Percentiles rank a stretch among this genome's conserved stretches.
These are phyloP conservation scores for Mortierella antarctica DNA, from an alignment of 192 early-diverging fungal genomes.

Conservation along the genomic window DNA sequence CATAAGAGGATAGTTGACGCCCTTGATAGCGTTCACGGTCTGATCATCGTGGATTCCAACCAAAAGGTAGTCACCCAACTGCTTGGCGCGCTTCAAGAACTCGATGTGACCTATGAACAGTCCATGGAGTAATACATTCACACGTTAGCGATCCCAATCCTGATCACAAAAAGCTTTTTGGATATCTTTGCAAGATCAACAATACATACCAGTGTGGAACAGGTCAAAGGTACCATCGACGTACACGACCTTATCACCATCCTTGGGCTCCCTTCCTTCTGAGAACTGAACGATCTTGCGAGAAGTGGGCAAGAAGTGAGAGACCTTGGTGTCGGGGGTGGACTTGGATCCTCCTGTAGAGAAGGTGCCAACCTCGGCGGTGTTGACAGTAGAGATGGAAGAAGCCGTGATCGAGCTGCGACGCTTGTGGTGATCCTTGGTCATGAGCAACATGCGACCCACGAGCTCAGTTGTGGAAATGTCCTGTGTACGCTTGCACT, in stretches of 20 bases:
- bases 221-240: conserved; percentile 97
- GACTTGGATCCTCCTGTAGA: conserved; percentile 59
- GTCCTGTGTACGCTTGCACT: conserved; percentile 96
- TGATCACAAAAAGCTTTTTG: too few species aligned
- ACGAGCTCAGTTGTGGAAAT: conserved; percentile 98
- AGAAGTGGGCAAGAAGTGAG: conserved; percentile 90
- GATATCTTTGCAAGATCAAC: too few species aligned
- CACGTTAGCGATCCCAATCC: not conserved
- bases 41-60: conserved; percentile 95
- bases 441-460: conserved; percentile 94
- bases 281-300: conserved; percentile 92
- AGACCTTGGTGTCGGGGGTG: conserved; percentile 69
- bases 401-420: conserved; percentile 55
- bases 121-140: conserved; percentile 21
- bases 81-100: conserved; percentile 88
- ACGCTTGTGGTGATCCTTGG: conserved; percentile 87
- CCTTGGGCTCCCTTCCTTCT: conserved; percentile 78
- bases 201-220: conserved; percentile 79
- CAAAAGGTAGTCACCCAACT: conserved; percentile 88
- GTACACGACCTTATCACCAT: conserved; percentile 87
- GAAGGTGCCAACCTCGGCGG: conserved; percentile 70
- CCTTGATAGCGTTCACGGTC: conserved; percentile 89
- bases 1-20: conserved; percentile 93
- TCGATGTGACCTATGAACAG: conserved; percentile 89
- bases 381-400: conserved; percentile 66